Conservation (phyloP, 371 early-diverging fungal species). For the Actinomortierella ambigua region DNA sequence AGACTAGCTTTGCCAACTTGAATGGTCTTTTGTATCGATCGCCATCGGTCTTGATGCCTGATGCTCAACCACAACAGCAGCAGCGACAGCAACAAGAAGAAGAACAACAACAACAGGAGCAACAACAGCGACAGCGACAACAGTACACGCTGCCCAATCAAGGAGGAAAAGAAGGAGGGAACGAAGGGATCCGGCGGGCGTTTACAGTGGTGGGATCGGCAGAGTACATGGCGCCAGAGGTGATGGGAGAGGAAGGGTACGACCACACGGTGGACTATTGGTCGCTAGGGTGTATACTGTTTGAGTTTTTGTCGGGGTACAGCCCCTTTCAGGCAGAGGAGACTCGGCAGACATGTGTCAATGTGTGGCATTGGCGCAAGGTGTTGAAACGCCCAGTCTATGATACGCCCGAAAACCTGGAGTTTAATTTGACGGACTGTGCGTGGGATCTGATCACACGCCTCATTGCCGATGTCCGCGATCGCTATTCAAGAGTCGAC, state of each 20-base stretch:
- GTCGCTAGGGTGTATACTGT: slow-evolving; percentile 90
- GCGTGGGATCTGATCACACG: slow-evolving; percentile 76
- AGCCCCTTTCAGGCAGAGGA: slow-evolving; percentile 82
- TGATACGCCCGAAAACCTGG: slow-evolving; percentile 66
- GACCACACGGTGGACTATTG: slow-evolving; percentile 86
- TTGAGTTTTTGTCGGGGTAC: slow-evolving; percentile 82
- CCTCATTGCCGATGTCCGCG: slow-evolving; percentile 58
- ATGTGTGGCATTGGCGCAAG: slow-evolving; percentile 80
- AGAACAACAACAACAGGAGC: slow-evolving; percentile 45
- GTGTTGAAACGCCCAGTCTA: slow-evolving; percentile 76
- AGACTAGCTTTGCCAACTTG: slow-evolving; percentile 31
- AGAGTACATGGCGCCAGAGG: slow-evolving; percentile 84
- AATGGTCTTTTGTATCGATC: slow-evolving; percentile 35
- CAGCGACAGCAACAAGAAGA: slow-evolving; percentile 16
- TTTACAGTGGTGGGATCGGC: slow-evolving; percentile 83
- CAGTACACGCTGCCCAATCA: no score
- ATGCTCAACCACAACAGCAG: slow-evolving; percentile 18
- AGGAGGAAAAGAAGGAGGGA: slow-evolving; percentile 53
- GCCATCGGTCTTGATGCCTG: slow-evolving; percentile 39
- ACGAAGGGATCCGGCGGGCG: slow-evolving; percentile 53
- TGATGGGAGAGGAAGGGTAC: slow-evolving; percentile 66
- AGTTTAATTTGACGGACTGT: slow-evolving; percentile 71
- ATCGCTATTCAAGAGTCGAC: slow-evolving; percentile 52
- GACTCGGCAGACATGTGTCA: slow-evolving; percentile 81
- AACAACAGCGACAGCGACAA: slow-evolving; percentile 29